Conservation (phyloP, 352 stramenopile species). For the Elongisporangium anandrum region DNA sequence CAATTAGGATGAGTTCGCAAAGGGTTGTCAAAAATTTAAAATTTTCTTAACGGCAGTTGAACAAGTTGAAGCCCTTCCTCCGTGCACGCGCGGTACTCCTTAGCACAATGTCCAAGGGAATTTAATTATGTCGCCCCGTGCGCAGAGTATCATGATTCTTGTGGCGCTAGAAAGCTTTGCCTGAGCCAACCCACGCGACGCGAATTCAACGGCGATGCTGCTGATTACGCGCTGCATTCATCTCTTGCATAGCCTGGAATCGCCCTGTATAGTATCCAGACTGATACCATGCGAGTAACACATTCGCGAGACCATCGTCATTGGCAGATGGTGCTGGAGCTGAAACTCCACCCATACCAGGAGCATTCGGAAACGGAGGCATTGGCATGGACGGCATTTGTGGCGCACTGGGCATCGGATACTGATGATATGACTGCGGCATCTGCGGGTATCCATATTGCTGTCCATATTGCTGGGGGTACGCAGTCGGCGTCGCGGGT, state of each 20-base stretch:
- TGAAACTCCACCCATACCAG: slow-evolving; percentile 18
- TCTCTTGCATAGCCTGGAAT: slow-evolving; percentile 77
- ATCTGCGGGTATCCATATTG: slow-evolving; percentile 12
- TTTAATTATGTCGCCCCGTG: too few species aligned
- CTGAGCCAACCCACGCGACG: too few species aligned
- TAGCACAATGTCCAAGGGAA: too few species aligned
- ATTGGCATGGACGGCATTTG: slow-evolving; percentile 14
- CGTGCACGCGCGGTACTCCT: too few species aligned
- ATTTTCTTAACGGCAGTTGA: background rate
- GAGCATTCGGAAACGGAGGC: slow-evolving; percentile 6
- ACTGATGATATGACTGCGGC: slow-evolving; percentile 23
- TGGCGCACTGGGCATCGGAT: slow-evolving; percentile 6
- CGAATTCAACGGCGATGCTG: background rate
- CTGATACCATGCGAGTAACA: slow-evolving; percentile 83
- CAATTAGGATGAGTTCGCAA: too few species aligned
- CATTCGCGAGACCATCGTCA: slow-evolving; percentile 62
- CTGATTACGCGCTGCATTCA: slow-evolving; percentile 24
- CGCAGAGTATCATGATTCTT: too few species aligned
- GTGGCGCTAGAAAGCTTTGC: background rate
- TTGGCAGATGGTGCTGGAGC: slow-evolving; percentile 7
- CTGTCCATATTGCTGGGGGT: slow-evolving; percentile 8
- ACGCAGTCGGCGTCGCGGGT: slow-evolving; percentile 9
- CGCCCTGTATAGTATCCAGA: slow-evolving; percentile 79
- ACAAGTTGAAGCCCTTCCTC: background rate
- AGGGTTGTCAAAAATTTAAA: background rate